phyloP scores from a whole-genome alignment of 257 asterid genomes.

The Solanum corneliomulleri region DNA sequence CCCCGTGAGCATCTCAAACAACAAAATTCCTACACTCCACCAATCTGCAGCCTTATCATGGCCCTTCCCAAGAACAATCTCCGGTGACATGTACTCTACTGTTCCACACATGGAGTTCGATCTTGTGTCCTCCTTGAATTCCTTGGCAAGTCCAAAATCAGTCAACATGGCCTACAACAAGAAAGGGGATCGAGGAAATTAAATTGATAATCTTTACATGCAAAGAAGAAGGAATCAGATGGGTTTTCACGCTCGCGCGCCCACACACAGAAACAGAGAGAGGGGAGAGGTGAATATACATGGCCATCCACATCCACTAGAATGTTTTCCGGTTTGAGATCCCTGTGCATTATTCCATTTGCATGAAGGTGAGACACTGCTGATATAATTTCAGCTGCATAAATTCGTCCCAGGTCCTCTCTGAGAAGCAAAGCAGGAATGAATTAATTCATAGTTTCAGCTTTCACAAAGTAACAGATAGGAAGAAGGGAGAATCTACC shows the following conservation, averaged over 20 bases:
- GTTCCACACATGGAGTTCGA: conserved; percentile 61
- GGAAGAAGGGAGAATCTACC: conserved; percentile 19
- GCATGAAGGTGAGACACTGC: conserved; percentile 63
- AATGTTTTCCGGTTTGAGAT: conserved; percentile 61
- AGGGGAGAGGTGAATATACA: conserved; percentile 17
- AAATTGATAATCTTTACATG: conserved; percentile 18
- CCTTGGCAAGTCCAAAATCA: conserved; percentile 61
- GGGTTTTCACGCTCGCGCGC: not conserved
- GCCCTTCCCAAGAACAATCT: conserved; percentile 60
- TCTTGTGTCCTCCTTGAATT: conserved; percentile 36
- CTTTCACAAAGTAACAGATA: not conserved
- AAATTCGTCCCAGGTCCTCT: conserved; percentile 53
- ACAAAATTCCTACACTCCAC: conserved; percentile 47
- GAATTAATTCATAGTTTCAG: not conserved
- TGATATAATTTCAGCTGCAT: conserved; percentile 48
- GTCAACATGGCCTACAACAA: conserved; percentile 21
- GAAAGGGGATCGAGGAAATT: not conserved
- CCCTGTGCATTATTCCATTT: conserved; percentile 58
- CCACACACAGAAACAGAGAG: not conserved
- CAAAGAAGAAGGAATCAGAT: not conserved
- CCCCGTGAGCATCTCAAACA: conserved; percentile 17
- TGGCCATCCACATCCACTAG: conserved; percentile 67
- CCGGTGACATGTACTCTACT: conserved; percentile 65
- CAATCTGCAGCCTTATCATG: conserved; percentile 66
- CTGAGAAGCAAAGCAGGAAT: conserved; percentile 16